Percentiles rank a stretch among this genome's conserved stretches.
These are phyloP conservation scores for Lachancea thermotolerans DNA, from an alignment of 805 yeast genomes.

Conservation along the genomic window DNA sequence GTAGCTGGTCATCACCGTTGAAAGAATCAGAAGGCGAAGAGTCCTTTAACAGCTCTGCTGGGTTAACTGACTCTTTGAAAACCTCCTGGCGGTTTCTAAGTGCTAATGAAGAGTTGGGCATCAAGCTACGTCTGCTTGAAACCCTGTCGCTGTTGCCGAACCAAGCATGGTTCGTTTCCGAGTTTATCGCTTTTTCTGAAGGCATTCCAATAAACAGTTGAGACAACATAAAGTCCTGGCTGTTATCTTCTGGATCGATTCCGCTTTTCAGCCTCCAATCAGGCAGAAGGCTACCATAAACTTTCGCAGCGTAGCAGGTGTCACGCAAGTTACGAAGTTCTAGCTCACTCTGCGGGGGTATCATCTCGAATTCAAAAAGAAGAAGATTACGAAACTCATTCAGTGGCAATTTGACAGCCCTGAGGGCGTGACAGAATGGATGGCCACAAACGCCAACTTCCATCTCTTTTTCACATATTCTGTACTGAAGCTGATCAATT, in stretches of 20 bases:
- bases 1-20: background rate
- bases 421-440: slow-evolving; percentile 12
- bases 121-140: background rate
- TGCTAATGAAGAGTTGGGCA: slow-evolving; percentile 4
- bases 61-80: slow-evolving; percentile 1
- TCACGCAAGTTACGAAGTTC: slow-evolving; percentile 22
- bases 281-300: slow-evolving; percentile 19
- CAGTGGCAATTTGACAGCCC: background rate
- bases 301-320: slow-evolving; percentile 20
- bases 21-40: slow-evolving; percentile 1
- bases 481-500: slow-evolving; percentile 17
- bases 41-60: slow-evolving; percentile 1
- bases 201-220: slow-evolving; percentile 2
- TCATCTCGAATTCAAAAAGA: slow-evolving; percentile 30
- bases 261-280: slow-evolving; percentile 15
- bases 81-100: background rate
- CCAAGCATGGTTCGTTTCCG: background rate
- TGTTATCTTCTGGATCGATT: background rate
- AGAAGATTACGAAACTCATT: slow-evolving; percentile 12
- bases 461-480: slow-evolving; percentile 12
- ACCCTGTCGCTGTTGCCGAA: slow-evolving; percentile 1
- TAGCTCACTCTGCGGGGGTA: slow-evolving; percentile 9
- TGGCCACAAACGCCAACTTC: slow-evolving; percentile 13
- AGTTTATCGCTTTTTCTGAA: background rate
- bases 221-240: background rate